phyloP scores from a whole-genome alignment of 108 stramenopile species.

The Skeletonema tropicum region DNA sequence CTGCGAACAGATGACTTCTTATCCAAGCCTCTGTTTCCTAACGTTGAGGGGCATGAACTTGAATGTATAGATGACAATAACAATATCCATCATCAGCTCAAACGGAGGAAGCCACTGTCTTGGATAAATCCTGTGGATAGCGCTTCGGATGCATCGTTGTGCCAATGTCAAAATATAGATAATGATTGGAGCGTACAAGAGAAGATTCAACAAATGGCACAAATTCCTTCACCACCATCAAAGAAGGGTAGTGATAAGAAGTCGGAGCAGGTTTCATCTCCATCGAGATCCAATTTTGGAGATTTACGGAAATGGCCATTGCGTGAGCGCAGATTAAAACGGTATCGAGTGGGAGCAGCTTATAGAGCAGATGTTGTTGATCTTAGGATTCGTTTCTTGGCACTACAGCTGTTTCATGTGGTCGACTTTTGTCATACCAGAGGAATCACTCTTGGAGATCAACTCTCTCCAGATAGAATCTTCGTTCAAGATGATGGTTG shows the following conservation, averaged over 20 bases:
- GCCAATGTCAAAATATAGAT: slow-evolving; percentile 5
- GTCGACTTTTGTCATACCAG: slow-evolving; percentile 31
- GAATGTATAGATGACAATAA: background rate
- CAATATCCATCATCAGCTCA: background rate
- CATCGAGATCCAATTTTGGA: background rate
- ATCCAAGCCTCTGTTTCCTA: slow-evolving; percentile 22
- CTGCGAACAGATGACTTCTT: slow-evolving; percentile 35
- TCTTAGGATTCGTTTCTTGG: slow-evolving; percentile 32
- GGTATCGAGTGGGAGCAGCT: slow-evolving; percentile 15
- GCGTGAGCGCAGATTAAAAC: slow-evolving; percentile 17
- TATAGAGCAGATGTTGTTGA: slow-evolving; percentile 40
- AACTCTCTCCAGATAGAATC: slow-evolving; percentile 28
- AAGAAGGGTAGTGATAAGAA: slow-evolving; percentile 1
- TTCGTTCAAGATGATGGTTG: slow-evolving; percentile 36
- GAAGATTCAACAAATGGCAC: background rate
- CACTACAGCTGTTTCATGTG: slow-evolving; percentile 34
- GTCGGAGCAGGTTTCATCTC: slow-evolving; percentile 12
- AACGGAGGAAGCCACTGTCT: background rate
- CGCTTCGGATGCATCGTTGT: slow-evolving; percentile 10
- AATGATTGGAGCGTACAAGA: slow-evolving; percentile 7
- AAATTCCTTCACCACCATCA: slow-evolving; percentile 3
- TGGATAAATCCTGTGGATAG: slow-evolving; percentile 11
- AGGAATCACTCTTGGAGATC: slow-evolving; percentile 25
- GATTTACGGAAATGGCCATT: slow-evolving; percentile 12
- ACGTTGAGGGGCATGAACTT: slow-evolving; percentile 17